A percentile compares a stretch with the other conserved stretches of the same genome.
These are phyloP conservation scores for Dothideomycetes sp. DNA, from an alignment of 2,329 filamentous ascomycete genomes.

Conservation along the genomic window DNA sequence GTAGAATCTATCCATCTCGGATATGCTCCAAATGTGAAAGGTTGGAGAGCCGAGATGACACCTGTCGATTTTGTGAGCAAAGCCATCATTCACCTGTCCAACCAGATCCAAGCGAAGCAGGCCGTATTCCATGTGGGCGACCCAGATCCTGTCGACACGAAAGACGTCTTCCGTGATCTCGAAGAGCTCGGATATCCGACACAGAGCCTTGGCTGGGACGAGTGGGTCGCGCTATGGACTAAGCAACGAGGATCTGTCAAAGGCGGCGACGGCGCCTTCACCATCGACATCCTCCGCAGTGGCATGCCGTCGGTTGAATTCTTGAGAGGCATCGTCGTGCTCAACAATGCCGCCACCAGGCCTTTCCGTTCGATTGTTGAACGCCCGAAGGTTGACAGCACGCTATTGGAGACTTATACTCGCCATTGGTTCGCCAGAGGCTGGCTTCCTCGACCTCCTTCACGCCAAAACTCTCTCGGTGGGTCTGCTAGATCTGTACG, in stretches of 20 bases:
- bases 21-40: constrained; percentile 56
- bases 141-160: constrained; percentile 56
- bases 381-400: constrained; percentile 57
- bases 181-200: constrained; percentile 60
- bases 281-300: constrained; percentile 66
- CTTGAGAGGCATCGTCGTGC: constrained; percentile 58
- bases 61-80: constrained; percentile 72
- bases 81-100: constrained; percentile 59
- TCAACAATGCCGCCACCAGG: constrained; percentile 59
- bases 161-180: constrained; percentile 53
- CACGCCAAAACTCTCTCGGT: constrained; percentile 34
- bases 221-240: constrained; percentile 65
- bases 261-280: constrained; percentile 61
- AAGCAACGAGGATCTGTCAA: constrained; percentile 55
- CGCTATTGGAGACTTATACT: constrained; percentile 65
- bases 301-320: constrained; percentile 71
- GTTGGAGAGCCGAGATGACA: constrained; percentile 75
- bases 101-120: constrained; percentile 51
- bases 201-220: constrained; percentile 53
- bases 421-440: constrained; percentile 72
- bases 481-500: constrained; percentile 33
- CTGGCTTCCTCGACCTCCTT: constrained; percentile 58
- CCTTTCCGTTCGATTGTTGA: constrained; percentile 48
- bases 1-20: constrained; percentile 68
- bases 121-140: constrained; percentile 66